phyloP scores from a whole-genome alignment of 1,284 basidiomycete genomes.

The Xerocomus cyaneibrunnescens region DNA sequence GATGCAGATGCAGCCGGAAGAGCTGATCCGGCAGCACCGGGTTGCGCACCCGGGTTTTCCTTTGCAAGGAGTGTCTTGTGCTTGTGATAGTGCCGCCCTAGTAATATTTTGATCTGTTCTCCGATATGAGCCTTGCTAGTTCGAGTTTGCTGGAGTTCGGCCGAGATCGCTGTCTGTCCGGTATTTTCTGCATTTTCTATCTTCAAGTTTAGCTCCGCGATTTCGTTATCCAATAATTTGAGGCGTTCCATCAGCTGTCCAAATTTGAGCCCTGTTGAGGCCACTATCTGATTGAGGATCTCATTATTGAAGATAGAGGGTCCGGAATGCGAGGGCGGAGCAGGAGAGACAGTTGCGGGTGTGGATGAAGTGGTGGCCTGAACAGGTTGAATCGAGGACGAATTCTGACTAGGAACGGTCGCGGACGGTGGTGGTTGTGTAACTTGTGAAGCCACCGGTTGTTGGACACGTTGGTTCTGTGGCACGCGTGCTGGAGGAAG shows the following conservation, averaged over 20 bases:
- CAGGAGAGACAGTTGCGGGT: slow-evolving; percentile 9
- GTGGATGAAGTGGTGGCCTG: slow-evolving; percentile 11
- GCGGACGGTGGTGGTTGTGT: slow-evolving; percentile 9
- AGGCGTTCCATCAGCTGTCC: slow-evolving; percentile 28
- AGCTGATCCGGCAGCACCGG: slow-evolving; percentile 2
- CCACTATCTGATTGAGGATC: slow-evolving; percentile 20
- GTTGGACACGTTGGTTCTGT: slow-evolving; percentile 21
- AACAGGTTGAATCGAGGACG: slow-evolving; percentile 13
- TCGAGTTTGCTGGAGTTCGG: slow-evolving; percentile 14
- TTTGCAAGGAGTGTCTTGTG: slow-evolving; percentile 16
- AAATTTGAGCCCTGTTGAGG: slow-evolving; percentile 14
- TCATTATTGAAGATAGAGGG: slow-evolving; percentile 10
- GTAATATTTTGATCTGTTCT: slow-evolving; percentile 17
- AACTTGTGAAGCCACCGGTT: slow-evolving; percentile 11
- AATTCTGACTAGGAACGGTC: slow-evolving; percentile 7
- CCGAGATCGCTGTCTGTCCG: slow-evolving; percentile 18
- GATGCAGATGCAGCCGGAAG: slow-evolving; percentile 5
- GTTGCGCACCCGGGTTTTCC: slow-evolving; percentile 7
- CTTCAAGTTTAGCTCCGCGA: slow-evolving; percentile 8
- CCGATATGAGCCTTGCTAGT: not conserved
- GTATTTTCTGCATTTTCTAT: slow-evolving; percentile 14
- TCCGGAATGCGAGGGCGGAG: slow-evolving; percentile 10
- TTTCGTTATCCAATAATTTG: slow-evolving; percentile 17
- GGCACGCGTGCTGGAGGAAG: slow-evolving; percentile 20
- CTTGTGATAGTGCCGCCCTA: slow-evolving; percentile 22